These are phyloP conservation scores for Saccharomycopsis synnaedendra DNA, from an alignment of 805 yeast genomes.

Conservation along the genomic window DNA sequence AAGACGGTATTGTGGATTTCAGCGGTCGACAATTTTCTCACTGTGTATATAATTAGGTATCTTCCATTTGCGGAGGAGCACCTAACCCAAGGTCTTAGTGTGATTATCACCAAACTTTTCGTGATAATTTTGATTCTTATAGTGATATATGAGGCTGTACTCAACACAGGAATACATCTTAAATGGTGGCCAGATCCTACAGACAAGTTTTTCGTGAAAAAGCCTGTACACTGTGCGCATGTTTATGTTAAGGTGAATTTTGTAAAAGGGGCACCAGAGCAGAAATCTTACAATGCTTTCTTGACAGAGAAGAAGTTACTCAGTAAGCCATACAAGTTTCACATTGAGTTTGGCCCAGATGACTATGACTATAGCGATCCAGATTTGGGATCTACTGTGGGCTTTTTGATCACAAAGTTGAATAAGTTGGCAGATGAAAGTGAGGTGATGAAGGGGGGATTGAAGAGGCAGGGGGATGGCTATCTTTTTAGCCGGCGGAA, in stretches of 20 bases:
- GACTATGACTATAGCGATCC: conserved; percentile 54
- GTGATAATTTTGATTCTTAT: conserved; percentile 18
- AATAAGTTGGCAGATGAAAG: conserved; percentile 43
- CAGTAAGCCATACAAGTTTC: conserved; percentile 37
- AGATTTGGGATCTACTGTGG: conserved; percentile 60
- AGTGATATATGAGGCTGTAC: conserved; percentile 27
- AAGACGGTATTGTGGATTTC: too few relatives aligned
- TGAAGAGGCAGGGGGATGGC: conserved; percentile 9
- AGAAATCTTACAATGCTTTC: not conserved
- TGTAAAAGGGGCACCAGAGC: conserved; percentile 3
- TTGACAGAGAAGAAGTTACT: conserved; percentile 16
- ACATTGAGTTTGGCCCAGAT: conserved; percentile 73
- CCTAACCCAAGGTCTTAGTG: conserved; percentile 1
- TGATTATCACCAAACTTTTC: conserved; percentile 18
- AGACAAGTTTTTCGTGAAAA: conserved; percentile 53
- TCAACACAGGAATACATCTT: conserved; percentile 32
- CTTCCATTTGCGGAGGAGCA: conserved; percentile 16
- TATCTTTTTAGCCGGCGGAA: conserved; percentile 26
- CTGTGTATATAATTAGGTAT: not conserved
- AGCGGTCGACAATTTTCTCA: not conserved
- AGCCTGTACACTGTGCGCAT: conserved; percentile 74
- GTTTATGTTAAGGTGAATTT: conserved; percentile 44
- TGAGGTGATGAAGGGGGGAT: conserved; percentile 21
- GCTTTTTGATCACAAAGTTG: conserved; percentile 46
- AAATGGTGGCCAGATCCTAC: conserved; percentile 39